These are phyloP conservation scores for Pyronema omphalodes DNA, from an alignment of 495 filamentous ascomycete genomes.

Conservation along the genomic window DNA sequence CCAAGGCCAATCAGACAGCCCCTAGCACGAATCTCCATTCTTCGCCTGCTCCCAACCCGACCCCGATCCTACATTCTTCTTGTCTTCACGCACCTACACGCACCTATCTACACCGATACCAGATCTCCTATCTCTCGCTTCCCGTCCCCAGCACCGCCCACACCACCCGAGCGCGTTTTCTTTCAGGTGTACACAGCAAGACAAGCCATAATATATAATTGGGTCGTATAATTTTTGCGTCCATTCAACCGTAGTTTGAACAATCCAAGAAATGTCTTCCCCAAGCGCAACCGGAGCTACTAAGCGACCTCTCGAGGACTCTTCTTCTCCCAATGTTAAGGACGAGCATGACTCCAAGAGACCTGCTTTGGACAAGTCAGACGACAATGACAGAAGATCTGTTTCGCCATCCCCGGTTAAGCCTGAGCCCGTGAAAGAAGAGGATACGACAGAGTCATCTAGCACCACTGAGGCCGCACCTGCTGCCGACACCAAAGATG, in stretches of 20 bases:
- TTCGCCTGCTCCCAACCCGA: constrained; percentile 13
- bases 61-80: constrained; percentile 2
- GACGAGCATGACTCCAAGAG: constrained; percentile 94
- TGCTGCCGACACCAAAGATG: constrained; percentile 38
- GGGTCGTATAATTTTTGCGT: constrained; percentile 27
- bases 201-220: constrained; percentile 22
- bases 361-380: constrained; percentile 71
- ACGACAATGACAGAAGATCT: constrained; percentile 26
- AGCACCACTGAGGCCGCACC: constrained; percentile 32
- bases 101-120: constrained; percentile 1
- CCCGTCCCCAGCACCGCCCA: constrained; percentile 15
- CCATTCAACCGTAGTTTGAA: constrained; percentile 17
- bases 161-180: constrained; percentile 19
- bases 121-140: constrained; percentile 7
- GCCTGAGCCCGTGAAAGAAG: constrained; percentile 27
- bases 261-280: constrained; percentile 28
- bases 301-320: constrained; percentile 92
- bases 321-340: constrained; percentile 78
- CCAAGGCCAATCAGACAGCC: background rate
- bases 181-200: constrained; percentile 26
- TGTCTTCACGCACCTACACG: background rate
- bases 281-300: constrained; percentile 41
- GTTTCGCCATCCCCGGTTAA: constrained; percentile 25
- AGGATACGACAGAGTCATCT: constrained; percentile 20
- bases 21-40: constrained; percentile 12